These are phyloP conservation scores for Penicillium sp. DNA, from an alignment of 2,329 filamentous ascomycete genomes.

Conservation along the genomic window DNA sequence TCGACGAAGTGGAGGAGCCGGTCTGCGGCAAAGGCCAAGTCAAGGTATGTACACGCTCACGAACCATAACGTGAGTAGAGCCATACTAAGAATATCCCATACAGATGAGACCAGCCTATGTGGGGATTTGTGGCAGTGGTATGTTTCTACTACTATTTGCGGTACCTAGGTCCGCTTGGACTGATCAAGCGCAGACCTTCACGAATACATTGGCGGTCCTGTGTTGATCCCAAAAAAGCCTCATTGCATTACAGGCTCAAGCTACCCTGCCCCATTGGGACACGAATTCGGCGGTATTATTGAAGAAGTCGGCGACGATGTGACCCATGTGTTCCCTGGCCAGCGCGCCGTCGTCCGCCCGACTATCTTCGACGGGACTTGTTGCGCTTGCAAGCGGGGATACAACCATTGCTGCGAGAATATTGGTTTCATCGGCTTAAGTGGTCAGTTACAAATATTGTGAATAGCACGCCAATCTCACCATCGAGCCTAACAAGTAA, in stretches of 20 bases:
- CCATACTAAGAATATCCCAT: not conserved
- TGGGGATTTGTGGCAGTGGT: constrained; percentile 30
- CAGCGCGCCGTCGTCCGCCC: constrained; percentile 61
- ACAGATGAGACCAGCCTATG: constrained; percentile 25
- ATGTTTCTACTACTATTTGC: not conserved
- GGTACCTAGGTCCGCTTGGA: not conserved
- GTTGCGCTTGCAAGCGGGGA: constrained; percentile 53
- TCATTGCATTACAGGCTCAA: constrained; percentile 57
- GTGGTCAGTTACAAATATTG: constrained; percentile 38
- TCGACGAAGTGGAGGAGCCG: constrained; percentile 30
- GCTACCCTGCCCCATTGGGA: constrained; percentile 59
- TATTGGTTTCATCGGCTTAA: constrained; percentile 54
- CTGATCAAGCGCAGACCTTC: constrained; percentile 39
- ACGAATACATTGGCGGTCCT: constrained; percentile 51
- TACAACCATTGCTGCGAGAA: constrained; percentile 59
- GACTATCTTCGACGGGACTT: constrained; percentile 57
- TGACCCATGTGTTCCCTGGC: constrained; percentile 49
- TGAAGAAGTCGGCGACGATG: constrained; percentile 54
- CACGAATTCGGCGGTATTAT: constrained; percentile 63
- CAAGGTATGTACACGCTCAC: constrained; percentile 18
- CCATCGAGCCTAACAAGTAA: not conserved
- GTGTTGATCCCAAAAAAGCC: constrained; percentile 51
- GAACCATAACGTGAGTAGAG: not conserved
- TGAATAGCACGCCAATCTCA: not conserved
- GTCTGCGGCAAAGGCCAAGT: constrained; percentile 52